Percentiles rank a stretch among this genome's conserved stretches.
Conservation (phyloP, 2,329 filamentous ascomycete genomes). For the Rhynchosporium secalis region DNA sequence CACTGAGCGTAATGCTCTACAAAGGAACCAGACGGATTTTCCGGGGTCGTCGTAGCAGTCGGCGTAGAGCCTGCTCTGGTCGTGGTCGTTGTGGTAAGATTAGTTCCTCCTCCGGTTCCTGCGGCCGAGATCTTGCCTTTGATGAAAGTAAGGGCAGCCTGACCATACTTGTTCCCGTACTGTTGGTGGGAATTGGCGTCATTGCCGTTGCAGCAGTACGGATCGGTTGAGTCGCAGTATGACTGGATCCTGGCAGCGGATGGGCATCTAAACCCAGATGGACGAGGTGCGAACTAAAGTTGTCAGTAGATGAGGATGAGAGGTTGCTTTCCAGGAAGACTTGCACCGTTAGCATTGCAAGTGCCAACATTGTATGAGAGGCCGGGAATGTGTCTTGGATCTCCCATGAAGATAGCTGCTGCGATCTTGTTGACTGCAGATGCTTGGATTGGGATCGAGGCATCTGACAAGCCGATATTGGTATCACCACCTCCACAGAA, state of each 20-base stretch:
- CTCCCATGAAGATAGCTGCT: constrained; percentile 65
- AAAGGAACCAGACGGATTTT: not conserved
- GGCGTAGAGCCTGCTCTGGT: constrained; percentile 5
- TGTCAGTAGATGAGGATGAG: not conserved
- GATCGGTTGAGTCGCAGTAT: constrained; percentile 60
- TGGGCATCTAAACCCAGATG: constrained; percentile 54
- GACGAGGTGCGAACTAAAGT: constrained; percentile 55
- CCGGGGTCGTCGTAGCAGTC: constrained; percentile 11
- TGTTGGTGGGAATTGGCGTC: constrained; percentile 55
- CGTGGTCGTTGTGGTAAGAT: constrained; percentile 16
- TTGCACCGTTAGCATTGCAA: constrained; percentile 58
- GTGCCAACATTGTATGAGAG: constrained; percentile 62
- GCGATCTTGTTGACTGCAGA: constrained; percentile 57
- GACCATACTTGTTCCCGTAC: constrained; percentile 58
- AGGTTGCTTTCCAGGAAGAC: constrained; percentile 34
- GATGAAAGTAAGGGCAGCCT: constrained; percentile 56
- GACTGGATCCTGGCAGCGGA: constrained; percentile 56
- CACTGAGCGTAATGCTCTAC: constrained; percentile 18
- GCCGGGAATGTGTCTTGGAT: constrained; percentile 57
- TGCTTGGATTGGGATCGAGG: constrained; percentile 46
- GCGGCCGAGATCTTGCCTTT: constrained; percentile 48
- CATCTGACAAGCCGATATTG: constrained; percentile 48
- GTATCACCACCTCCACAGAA: constrained; percentile 57
- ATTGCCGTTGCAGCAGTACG: constrained; percentile 62
- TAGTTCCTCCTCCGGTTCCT: constrained; percentile 12